Conservation (phyloP, 1,284 basidiomycete species). For the Volvariella surrecta region DNA sequence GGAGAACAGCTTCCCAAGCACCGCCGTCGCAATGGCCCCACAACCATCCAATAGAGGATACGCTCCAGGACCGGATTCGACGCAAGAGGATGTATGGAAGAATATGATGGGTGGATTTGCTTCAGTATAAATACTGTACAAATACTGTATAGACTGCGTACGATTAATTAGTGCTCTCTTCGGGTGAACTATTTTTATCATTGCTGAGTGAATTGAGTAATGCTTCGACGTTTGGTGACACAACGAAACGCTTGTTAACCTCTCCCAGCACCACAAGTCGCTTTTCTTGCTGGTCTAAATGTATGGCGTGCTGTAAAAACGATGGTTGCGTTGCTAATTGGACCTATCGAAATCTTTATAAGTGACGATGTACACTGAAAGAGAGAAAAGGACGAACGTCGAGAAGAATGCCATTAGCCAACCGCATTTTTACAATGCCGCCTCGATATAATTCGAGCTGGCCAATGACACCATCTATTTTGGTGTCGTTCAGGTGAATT, state of each 20-base stretch:
- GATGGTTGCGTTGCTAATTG: slow-evolving; percentile 79
- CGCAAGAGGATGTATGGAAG: no score
- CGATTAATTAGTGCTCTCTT: no score
- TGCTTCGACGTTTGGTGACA: slow-evolving; percentile 78
- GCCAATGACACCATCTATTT: slow-evolving; percentile 72
- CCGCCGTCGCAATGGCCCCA: no score
- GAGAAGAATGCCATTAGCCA: slow-evolving; percentile 72
- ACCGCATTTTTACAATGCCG: slow-evolving; percentile 81
- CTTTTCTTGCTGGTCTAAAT: slow-evolving; percentile 56
- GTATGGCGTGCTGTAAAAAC: slow-evolving; percentile 84
- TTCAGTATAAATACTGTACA: no score
- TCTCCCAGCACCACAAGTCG: slow-evolving; percentile 73
- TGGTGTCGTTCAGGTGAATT: slow-evolving; percentile 15
- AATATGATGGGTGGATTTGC: no score
- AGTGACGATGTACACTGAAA: slow-evolving; percentile 3
- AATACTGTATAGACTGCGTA: no score
- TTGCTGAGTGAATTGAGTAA: slow-evolving; percentile 33
- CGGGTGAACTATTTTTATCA: no score
- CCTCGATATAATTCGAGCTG: slow-evolving; percentile 77
- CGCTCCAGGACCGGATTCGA: no score
- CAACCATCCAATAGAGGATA: no score
- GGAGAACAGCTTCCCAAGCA: no score
- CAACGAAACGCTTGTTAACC: slow-evolving; percentile 79
- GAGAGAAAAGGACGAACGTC: slow-evolving; percentile 48
- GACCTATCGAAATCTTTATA: slow-evolving; percentile 41